These are phyloP conservation scores for Hymenoscyphus infarciens DNA, from an alignment of 2,329 filamentous ascomycete genomes.

Conservation along the genomic window DNA sequence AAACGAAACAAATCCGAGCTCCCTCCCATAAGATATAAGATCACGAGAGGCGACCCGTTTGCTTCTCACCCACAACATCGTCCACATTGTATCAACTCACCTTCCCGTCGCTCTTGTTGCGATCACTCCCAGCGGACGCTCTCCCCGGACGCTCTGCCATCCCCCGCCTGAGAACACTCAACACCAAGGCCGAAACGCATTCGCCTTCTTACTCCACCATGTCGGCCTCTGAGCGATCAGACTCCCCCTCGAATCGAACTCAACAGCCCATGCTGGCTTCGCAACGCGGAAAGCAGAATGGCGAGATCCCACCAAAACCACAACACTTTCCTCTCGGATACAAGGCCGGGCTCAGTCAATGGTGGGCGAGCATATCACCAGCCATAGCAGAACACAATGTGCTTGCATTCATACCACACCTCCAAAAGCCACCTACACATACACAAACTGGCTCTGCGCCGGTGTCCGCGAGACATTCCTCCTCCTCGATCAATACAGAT, in stretches of 20 bases:
- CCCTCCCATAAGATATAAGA: conserved; percentile 10
- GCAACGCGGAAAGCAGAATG: conserved; percentile 41
- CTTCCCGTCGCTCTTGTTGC: conserved; percentile 35
- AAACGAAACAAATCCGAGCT: conserved; percentile 13
- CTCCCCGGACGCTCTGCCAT: conserved; percentile 30
- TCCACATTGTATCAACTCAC: conserved; percentile 37
- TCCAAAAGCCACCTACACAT: conserved; percentile 61
- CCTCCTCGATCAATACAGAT: conserved; percentile 36
- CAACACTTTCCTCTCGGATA: conserved; percentile 81
- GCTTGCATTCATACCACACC: conserved; percentile 78
- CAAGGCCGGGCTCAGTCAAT: conserved; percentile 87
- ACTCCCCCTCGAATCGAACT: conserved; percentile 35
- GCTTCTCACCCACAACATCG: conserved; percentile 22
- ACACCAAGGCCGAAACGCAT: conserved; percentile 22
- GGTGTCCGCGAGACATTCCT: conserved; percentile 40
- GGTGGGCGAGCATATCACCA: conserved; percentile 87
- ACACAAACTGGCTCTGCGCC: conserved; percentile 53
- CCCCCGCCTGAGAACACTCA: conserved; percentile 27
- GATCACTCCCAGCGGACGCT: conserved; percentile 29
- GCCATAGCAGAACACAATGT: conserved; percentile 84
- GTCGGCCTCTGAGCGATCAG: conserved; percentile 30
- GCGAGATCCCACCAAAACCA: conserved; percentile 26
- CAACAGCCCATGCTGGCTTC: conserved; percentile 48
- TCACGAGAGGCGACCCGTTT: conserved; percentile 24
- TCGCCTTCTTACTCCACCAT: conserved; percentile 31